Evolutionary conservation across 2,329 filamentous ascomycete genomes (phyloP), one percentile per base, ranked within the genome.

Genomic region (Penicillium digitatum): DNA sequence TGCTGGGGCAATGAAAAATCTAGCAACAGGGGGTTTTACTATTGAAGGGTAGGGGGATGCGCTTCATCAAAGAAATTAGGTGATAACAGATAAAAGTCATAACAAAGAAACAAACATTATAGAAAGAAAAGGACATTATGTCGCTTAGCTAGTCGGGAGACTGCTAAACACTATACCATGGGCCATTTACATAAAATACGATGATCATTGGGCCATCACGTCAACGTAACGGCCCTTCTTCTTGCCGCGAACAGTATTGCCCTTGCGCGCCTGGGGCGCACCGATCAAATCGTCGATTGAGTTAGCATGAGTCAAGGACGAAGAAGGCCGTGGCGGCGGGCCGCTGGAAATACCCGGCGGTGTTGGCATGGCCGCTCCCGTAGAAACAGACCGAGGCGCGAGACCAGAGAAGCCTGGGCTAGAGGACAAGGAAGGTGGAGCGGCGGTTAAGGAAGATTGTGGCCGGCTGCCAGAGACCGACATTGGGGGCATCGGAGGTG

Each of bases 191-290:
- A 48, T 34, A n/a, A 40, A 37, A 26, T 24, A 16, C 12, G 29
- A 39, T 42, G 31, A 52, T 72, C 56, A 78, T 63, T 89, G 87
- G 10, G 88, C 88, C 91, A 97, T 96, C 57, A 99, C 90, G 81
- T 99, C 94, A 29, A 99, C 87, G 78, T 99, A 99, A 29, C 90
- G 87, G 22, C 87, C 85, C 79, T 91, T 96, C 78, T 90, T 90
- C 66, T 83, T 79, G 72, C 88, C 90, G 72, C 84, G 88, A 68
- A 80, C 81, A 5, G 80, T 77, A 65, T 70, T 74, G 2, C 81
- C 82, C 56, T 88, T 92, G 60, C 89, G 82, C 18, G 88, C 82
- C 29, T 81, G 83, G 3, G 88, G 84, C 5, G 88, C 86, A 5
- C 89, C 89, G 22, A 99, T 78, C 59, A 99, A 78, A 71, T 99